Percentiles rank a stretch among this genome's conserved stretches.
These are phyloP conservation scores for Parasarocladium wereldwijsianum DNA, from an alignment of 2,329 filamentous ascomycete species.

Conservation along the genomic window DNA sequence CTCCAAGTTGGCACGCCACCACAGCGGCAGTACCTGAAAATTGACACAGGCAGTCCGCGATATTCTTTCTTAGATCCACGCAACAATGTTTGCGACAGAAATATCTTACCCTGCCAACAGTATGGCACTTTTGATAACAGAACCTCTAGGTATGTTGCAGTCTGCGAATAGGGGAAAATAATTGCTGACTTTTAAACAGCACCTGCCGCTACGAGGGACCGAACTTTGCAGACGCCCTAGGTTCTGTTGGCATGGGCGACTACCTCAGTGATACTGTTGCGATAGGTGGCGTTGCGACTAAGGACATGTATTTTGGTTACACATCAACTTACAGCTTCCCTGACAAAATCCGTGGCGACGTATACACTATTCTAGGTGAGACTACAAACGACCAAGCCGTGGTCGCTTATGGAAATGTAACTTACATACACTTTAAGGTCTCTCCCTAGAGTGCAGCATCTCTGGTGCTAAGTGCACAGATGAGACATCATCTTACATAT, in stretches of 20 bases:
- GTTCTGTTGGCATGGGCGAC: neutral
- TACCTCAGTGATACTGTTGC: constrained; percentile 1
- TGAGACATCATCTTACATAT: constrained; percentile 3
- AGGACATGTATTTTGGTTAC: constrained; percentile 2
- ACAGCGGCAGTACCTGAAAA: neutral
- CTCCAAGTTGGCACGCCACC: constrained; percentile 2
- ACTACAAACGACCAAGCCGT: neutral
- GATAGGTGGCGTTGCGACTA: neutral
- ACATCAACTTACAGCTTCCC: neutral
- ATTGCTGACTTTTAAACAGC: neutral
- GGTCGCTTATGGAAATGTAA: neutral
- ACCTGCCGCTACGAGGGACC: neutral
- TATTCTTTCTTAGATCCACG: constrained; percentile 1
- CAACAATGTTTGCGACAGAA: neutral
- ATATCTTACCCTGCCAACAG: neutral
- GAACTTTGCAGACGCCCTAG: neutral
- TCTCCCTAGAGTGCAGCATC: constrained; percentile 1
- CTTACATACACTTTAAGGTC: neutral
- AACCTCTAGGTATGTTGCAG: constrained; percentile 1
- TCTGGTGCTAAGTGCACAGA: constrained; percentile 9
- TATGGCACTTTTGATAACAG: constrained; percentile 2
- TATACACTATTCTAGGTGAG: constrained; percentile 1
- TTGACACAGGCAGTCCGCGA: constrained; percentile 1
- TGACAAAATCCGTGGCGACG: neutral
- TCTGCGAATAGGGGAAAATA: neutral